These are phyloP conservation scores for Amesomyces nigricolor DNA, from an alignment of 2,329 filamentous ascomycete genomes.

Conservation along the genomic window DNA sequence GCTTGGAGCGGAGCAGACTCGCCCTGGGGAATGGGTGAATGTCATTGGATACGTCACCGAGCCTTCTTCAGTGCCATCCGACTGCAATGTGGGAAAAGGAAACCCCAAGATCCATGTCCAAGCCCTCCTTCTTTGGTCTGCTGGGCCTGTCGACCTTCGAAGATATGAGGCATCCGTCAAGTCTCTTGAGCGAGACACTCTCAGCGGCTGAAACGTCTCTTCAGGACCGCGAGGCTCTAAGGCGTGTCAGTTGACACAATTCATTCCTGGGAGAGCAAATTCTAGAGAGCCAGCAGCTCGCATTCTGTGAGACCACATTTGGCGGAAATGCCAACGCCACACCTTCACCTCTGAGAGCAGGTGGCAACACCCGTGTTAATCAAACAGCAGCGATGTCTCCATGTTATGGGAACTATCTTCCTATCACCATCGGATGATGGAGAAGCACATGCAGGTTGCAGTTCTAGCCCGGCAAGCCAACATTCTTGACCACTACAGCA, in stretches of 20 bases:
- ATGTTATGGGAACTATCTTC: no score
- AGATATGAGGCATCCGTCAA: slow-evolving; percentile 61
- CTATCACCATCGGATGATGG: no score
- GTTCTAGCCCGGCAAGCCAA: neutral
- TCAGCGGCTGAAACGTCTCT: neutral
- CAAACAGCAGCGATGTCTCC: no score
- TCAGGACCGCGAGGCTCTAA: neutral
- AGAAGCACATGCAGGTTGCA: neutral
- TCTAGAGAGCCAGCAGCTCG: neutral
- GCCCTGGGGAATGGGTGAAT: slow-evolving; percentile 82
- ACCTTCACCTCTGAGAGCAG: neutral
- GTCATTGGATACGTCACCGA: slow-evolving; percentile 69
- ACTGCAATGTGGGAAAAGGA: neutral
- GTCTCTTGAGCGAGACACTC: slow-evolving; percentile 1
- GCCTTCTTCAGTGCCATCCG: slow-evolving; percentile 5
- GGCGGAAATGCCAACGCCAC: neutral
- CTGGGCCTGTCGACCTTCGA: slow-evolving; percentile 64
- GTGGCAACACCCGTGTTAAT: neutral
- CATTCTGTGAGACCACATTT: slow-evolving; percentile 11
- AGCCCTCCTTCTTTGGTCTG: slow-evolving; percentile 70
- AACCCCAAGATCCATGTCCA: slow-evolving; percentile 50
- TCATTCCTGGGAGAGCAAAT: neutral
- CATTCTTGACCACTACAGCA: slow-evolving; percentile 10
- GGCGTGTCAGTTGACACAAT: neutral
- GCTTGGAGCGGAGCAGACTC: slow-evolving; percentile 57